Base-by-base conservation (phyloP, 768 basidiomycete genomes). In the Xerocomellus dryophilus region DNA sequence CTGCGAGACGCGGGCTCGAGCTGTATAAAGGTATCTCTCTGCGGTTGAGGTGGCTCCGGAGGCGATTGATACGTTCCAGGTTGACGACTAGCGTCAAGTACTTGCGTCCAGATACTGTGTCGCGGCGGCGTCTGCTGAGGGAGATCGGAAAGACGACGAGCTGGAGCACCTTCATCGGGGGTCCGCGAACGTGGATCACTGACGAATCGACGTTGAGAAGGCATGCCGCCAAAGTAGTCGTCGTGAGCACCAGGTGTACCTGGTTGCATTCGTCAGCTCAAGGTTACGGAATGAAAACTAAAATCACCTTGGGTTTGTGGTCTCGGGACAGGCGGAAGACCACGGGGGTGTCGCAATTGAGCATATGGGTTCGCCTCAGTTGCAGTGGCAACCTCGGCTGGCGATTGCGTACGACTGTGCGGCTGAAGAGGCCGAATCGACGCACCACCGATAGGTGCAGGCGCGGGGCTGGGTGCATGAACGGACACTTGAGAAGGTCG, bases 21-120 rank as follows among this genome's bases (percentile, higher is more conserved):
- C 62, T 90, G 89, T 50, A 95, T 84, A 64, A 87, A 87, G 7
- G 84, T 84, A 46, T 81, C 81, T 62, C 68, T 66, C 46, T 54
- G 69, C 11, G 46, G 55, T 36, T 65, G 72, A 43, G 66, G 50
- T 11, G 68, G 64, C 35, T 77, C 79, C 39, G 67, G 50, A 23
- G 62, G 73, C 25, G 57, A 43, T 34, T 67, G 66, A 56, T 73
- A 65, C 17, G 72, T 68, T 54, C 77, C 79, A 41, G 78, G 71
- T 40, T 78, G 75, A 39, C 78, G 80, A 25, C 81, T 79, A 40
- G 85, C 78, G 53, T 95, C 90, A 57, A 95, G 83, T 43, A 89
- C 90, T 67, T 91, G 86, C 63, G 88, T 93, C 95, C 94, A 98
- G 52, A 95, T 79, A 44, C 75, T 82, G 51, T 89, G 86, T 41